Base-by-base conservation (phyloP, 768 basidiomycete genomes). In the Leucosporidium creatinivorum region DNA sequence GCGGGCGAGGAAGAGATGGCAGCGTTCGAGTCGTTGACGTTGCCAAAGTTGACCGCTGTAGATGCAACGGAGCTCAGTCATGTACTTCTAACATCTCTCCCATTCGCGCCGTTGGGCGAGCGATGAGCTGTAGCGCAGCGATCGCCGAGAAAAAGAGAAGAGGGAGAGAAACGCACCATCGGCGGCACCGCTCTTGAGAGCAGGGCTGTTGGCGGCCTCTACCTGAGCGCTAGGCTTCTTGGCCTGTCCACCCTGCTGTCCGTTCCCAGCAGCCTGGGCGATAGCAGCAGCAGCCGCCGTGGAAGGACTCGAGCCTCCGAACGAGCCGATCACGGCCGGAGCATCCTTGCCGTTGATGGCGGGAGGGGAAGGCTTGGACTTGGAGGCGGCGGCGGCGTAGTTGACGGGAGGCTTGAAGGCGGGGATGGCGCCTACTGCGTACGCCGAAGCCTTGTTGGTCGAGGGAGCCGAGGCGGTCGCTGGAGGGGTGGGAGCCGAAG, bases 271-370 rank as follows among this genome's bases (percentile, higher is more conserved):
- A 31, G 70, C 62, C 9, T 69, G 33, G 19, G 68, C 65, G 18
- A 69, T 44, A 3, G 62, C 67, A 6, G 63, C 50, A n/a, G 61
- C 61, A 33, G 63, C 57, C 39, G 66, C 59, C 47, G 68, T 58
- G 26, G 62, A 44, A 10, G 8, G 39, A 44, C 39, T 44, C 39
- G 39, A 57, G 47, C 62, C 67, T 39, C 64, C 60, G 33, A 58
- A 62, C 49, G 73, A 64, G 48, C 60, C 63, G 66, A 63, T 68
- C 31, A 73, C 63, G 55, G 72, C 51, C 25, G 65, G 66, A 2
- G 71, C 65, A 54, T 73, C 68, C 49, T 70, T 60, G 31, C 74
- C 73, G 54, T 67, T 72, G 33, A 71, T 74, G 48, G 70, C 64
- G 18, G 67, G 65, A n/a, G 68, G 63, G 21, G 70, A 72, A 30